phyloP scores from a whole-genome alignment of 2,329 filamentous ascomycete species.

The Ophiosphaerella korrae region DNA sequence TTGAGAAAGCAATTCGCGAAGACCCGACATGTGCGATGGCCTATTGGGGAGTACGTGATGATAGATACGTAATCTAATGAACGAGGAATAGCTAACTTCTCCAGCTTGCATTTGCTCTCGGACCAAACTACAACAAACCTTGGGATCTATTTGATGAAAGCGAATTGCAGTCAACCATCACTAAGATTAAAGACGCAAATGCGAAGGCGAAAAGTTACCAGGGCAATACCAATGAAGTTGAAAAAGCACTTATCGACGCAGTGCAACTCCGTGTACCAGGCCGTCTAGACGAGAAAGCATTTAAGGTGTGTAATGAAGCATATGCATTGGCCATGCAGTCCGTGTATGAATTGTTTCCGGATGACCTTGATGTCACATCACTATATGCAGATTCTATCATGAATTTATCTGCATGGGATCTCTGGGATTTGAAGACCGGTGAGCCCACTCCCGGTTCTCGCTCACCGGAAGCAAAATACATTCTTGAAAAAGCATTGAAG shows the following conservation, averaged over 20 bases:
- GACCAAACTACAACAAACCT: constrained; percentile 80
- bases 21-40: constrained; percentile 66
- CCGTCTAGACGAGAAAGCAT: constrained; percentile 49
- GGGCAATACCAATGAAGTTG: constrained; percentile 54
- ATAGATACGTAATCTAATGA: neutral
- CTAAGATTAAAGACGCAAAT: constrained; percentile 55
- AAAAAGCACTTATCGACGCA: constrained; percentile 67
- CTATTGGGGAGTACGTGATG: constrained; percentile 63
- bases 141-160: constrained; percentile 72
- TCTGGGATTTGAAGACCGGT: constrained; percentile 67
- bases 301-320: constrained; percentile 59
- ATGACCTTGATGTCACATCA: constrained; percentile 67
- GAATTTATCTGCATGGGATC: constrained; percentile 68
- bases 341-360: constrained; percentile 58
- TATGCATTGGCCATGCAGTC: constrained; percentile 67
- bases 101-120: constrained; percentile 66
- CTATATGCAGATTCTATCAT: constrained; percentile 69
- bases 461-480: constrained; percentile 62
- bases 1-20: constrained; percentile 61
- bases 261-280: constrained; percentile 56
- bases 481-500: constrained; percentile 64
- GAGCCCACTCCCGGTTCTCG: constrained; percentile 60
- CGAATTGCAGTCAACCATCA: constrained; percentile 61
- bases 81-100: constrained; percentile 41
- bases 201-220: constrained; percentile 51